Percentiles rank a stretch among this genome's conserved stretches.
phyloP scores from a whole-genome alignment of 2,329 filamentous ascomycete species.

The Nigrospora sphaerica region DNA sequence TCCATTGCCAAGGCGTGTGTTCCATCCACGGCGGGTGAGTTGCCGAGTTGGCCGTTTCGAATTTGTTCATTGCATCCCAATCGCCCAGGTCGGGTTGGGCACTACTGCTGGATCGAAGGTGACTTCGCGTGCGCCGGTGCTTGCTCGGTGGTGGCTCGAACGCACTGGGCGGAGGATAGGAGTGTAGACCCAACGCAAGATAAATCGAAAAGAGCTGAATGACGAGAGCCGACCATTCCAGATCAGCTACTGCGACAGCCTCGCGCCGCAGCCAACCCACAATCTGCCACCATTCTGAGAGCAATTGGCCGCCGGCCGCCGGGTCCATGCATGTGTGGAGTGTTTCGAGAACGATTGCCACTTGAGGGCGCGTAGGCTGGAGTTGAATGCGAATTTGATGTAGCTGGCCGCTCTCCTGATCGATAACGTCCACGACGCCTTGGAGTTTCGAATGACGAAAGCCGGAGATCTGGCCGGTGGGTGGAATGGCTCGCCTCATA shows the following conservation, averaged over 20 bases:
- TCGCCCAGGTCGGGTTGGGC: slow-evolving; percentile 22
- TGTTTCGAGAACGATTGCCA: slow-evolving; percentile 51
- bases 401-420: slow-evolving; percentile 47
- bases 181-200: slow-evolving; percentile 43
- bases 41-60: slow-evolving; percentile 39
- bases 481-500: slow-evolving; percentile 37
- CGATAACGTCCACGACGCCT: slow-evolving; percentile 60
- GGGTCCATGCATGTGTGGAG: slow-evolving; percentile 59
- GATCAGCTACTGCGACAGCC: slow-evolving; percentile 37
- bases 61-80: slow-evolving; percentile 40
- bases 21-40: slow-evolving; percentile 52
- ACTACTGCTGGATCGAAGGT: slow-evolving; percentile 22
- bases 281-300: slow-evolving; percentile 67
- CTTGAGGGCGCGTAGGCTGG: slow-evolving; percentile 56
- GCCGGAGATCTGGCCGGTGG: slow-evolving; percentile 39
- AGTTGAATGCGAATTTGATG: slow-evolving; percentile 65
- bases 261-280: slow-evolving; percentile 59
- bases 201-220: slow-evolving; percentile 59
- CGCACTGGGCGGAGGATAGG: slow-evolving; percentile 7
- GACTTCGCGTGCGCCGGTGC: slow-evolving; percentile 13
- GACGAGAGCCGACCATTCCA: slow-evolving; percentile 64
- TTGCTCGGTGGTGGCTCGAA: slow-evolving; percentile 9
- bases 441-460: slow-evolving; percentile 51
- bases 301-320: slow-evolving; percentile 50
- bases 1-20: slow-evolving; percentile 64